These are phyloP conservation scores for Blastobotrys persicus DNA, from an alignment of 1,139 yeast species.

Conservation along the genomic window DNA sequence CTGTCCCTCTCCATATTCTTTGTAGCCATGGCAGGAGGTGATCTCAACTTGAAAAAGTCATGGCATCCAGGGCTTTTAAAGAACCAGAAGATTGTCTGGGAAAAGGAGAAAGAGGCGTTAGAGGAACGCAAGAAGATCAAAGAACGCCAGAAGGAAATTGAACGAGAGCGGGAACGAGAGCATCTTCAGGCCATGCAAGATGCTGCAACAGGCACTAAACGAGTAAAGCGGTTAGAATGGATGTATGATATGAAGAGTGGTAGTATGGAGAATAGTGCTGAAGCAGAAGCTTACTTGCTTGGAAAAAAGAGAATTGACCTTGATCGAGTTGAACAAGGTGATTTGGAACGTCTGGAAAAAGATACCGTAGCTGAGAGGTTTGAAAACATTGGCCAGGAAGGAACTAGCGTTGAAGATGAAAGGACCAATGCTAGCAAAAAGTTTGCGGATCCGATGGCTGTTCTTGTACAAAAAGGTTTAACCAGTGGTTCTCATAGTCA, in stretches of 20 bases:
- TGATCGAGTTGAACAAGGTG: slow-evolving; percentile 21
- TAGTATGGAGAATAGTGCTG: slow-evolving; percentile 23
- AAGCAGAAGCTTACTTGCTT: slow-evolving; percentile 47
- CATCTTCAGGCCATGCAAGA: slow-evolving; percentile 57
- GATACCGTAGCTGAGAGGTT: slow-evolving; percentile 23
- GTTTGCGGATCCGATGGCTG: slow-evolving; percentile 57
- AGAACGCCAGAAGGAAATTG: slow-evolving; percentile 63
- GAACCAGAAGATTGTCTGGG: slow-evolving; percentile 86
- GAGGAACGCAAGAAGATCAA: slow-evolving; percentile 66
- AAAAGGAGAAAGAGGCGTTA: slow-evolving; percentile 72
- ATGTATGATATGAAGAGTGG: slow-evolving; percentile 59
- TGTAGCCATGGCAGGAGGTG: slow-evolving; percentile 44
- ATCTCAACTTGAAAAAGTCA: slow-evolving; percentile 84
- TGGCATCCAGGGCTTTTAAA: slow-evolving; percentile 91
- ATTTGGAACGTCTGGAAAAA: slow-evolving; percentile 15
- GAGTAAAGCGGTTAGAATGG: slow-evolving; percentile 66
- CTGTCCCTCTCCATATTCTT: background rate
- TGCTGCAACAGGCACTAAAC: slow-evolving; percentile 45
- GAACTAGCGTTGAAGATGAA: too few relatives aligned
- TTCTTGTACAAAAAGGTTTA: slow-evolving; percentile 41
- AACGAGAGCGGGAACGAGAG: slow-evolving; percentile 60
- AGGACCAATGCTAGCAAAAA: slow-evolving; percentile 30
- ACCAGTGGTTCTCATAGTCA: slow-evolving; percentile 3
- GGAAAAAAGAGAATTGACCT: slow-evolving; percentile 51
- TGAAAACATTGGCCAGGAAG: slow-evolving; percentile 15